These are phyloP conservation scores for Actinomortierella wolfii DNA, from an alignment of 371 early-diverging fungal species.

Conservation along the genomic window DNA sequence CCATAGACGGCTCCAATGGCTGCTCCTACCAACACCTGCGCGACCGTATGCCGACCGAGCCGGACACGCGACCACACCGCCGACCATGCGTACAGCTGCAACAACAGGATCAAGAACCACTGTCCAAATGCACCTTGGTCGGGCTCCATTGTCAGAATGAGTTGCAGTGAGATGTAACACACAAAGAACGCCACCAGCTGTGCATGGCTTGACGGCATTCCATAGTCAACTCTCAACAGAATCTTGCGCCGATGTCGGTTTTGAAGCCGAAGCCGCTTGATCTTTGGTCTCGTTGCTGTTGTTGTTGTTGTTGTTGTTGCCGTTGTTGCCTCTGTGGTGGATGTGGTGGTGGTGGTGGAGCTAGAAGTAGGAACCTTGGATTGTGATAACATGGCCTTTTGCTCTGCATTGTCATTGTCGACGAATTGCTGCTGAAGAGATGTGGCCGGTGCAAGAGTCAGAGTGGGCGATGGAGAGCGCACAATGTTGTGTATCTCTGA, in stretches of 20 bases:
- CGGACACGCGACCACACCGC: conserved; percentile 61
- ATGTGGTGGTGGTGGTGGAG: too few species aligned
- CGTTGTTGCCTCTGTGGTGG: too few species aligned
- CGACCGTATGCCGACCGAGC: conserved; percentile 54
- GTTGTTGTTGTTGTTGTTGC: too few species aligned
- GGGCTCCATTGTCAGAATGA: conserved; percentile 30
- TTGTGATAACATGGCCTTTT: conserved; percentile 15
- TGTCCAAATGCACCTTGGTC: conserved; percentile 28
- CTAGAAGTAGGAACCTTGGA: too few species aligned
- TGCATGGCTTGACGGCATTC: conserved; percentile 80
- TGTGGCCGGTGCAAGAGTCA: conserved; percentile 35
- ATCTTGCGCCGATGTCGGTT: too few species aligned
- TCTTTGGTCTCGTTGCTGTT: too few species aligned
- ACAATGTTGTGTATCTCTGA: too few species aligned
- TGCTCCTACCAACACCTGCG: conserved; percentile 57
- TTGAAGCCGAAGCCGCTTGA: too few species aligned
- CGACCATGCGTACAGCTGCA: conserved; percentile 49
- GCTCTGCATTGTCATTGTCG: conserved; percentile 21
- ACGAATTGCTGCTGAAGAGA: conserved; percentile 30
- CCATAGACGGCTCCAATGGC: conserved; percentile 48
- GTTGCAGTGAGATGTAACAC: conserved; percentile 50
- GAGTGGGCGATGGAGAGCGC: conserved; percentile 28
- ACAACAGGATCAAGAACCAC: conserved; percentile 40
- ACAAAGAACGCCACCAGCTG: conserved; percentile 76
- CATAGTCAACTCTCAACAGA: conserved; percentile 52